Percentiles rank a stretch among this genome's conserved stretches.
These are phyloP conservation scores for Metschnikowia matae DNA, from an alignment of 805 yeast genomes.

Conservation along the genomic window DNA sequence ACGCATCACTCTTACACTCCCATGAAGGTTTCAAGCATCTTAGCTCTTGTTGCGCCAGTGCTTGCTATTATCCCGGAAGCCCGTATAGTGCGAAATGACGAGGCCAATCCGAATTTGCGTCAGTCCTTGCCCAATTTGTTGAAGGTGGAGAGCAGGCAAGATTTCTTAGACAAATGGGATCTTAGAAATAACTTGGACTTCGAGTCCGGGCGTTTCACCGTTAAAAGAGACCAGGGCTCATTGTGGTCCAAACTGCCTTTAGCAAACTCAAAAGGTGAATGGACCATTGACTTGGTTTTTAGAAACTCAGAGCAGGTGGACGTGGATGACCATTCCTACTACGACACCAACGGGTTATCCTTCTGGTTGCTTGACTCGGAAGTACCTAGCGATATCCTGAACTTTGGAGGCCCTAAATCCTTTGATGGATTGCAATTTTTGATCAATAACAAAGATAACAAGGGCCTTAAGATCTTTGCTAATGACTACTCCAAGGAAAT, in stretches of 20 bases:
- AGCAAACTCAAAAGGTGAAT: slow-evolving; percentile 30
- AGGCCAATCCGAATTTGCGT: slow-evolving; percentile 4
- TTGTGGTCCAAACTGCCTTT: slow-evolving; percentile 38
- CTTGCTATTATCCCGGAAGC: slow-evolving; percentile 17
- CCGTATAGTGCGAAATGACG: slow-evolving; percentile 8
- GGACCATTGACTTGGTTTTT: slow-evolving; percentile 60
- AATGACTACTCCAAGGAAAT: slow-evolving; percentile 51
- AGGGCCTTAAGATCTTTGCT: slow-evolving; percentile 53
- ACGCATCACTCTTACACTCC: not conserved
- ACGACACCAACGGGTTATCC: slow-evolving; percentile 50
- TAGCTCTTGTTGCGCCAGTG: slow-evolving; percentile 7
- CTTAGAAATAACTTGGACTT: slow-evolving; percentile 35
- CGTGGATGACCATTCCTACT: slow-evolving; percentile 25
- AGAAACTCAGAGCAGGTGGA: slow-evolving; percentile 50
- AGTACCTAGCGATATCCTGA: slow-evolving; percentile 24
- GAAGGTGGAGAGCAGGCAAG: slow-evolving; percentile 21
- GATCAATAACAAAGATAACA: slow-evolving; percentile 47
- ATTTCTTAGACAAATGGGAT: slow-evolving; percentile 36
- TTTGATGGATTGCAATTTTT: slow-evolving; percentile 65
- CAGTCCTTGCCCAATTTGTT: slow-evolving; percentile 39
- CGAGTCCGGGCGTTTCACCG: slow-evolving; percentile 50
- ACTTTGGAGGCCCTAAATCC: slow-evolving; percentile 50
- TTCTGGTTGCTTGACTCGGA: slow-evolving; percentile 47
- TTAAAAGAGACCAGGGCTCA: slow-evolving; percentile 36
- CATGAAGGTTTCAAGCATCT: slow-evolving; percentile 4